phyloP scores from a whole-genome alignment of 805 yeast species.

The Clavispora vitiphila region DNA sequence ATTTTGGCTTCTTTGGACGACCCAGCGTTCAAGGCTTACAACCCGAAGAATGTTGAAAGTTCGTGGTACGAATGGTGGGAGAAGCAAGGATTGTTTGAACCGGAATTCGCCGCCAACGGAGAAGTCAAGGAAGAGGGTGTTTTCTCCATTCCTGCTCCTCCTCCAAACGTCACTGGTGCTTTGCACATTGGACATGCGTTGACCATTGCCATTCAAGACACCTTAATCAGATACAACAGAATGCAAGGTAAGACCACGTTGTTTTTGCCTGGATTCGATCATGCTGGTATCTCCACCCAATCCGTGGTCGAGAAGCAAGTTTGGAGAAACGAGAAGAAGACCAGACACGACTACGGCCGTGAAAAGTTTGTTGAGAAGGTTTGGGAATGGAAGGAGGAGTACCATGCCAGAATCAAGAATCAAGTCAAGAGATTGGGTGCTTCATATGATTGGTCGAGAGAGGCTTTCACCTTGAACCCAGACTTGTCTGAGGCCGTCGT shows the following conservation, averaged over 20 bases:
- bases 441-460: constrained; percentile 93
- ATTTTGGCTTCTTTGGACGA: constrained; percentile 80
- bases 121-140: constrained; percentile 73
- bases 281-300: constrained; percentile 98
- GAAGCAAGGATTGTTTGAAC: constrained; percentile 80
- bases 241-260: constrained; percentile 95
- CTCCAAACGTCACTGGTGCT: constrained; percentile 98
- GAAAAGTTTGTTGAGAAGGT: constrained; percentile 82
- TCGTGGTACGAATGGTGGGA: constrained; percentile 99
- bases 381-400: constrained; percentile 98
- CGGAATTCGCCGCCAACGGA: constrained; percentile 73
- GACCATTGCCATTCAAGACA: constrained; percentile 91
- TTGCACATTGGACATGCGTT: constrained; percentile 97
- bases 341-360: constrained; percentile 94
- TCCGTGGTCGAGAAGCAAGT: constrained; percentile 95
- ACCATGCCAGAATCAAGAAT: constrained; percentile 76
- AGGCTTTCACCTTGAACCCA: constrained; percentile 88
- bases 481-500: constrained; percentile 71
- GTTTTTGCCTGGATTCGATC: constrained; percentile 95
- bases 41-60: constrained; percentile 87
- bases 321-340: constrained; percentile 80
- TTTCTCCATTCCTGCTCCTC: constrained; percentile 96
- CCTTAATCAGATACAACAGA: constrained; percentile 89
- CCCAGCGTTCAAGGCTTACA: constrained; percentile 90
- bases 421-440: constrained; percentile 91